Evolutionary conservation across 2,329 filamentous ascomycete genomes (phyloP).

Genomic region (Didymellaceae sp.): DNA sequence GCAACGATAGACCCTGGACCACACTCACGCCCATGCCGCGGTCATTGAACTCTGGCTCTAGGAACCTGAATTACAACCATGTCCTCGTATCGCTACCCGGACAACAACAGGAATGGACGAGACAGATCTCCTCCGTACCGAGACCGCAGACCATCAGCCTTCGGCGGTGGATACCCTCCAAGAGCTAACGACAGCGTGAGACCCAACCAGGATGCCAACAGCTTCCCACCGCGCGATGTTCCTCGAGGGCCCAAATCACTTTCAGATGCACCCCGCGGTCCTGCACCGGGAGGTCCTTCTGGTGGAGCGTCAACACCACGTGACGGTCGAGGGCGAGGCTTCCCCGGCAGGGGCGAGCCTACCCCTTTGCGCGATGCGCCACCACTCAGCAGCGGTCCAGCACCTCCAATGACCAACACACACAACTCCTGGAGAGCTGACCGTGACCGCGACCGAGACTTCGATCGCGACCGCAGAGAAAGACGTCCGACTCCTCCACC

Average conservation of each 20-base stretch:
- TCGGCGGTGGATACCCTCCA: conserved; percentile 61
- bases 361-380: conserved; percentile 64
- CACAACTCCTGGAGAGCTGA: conserved; percentile 62
- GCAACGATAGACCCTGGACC: not conserved
- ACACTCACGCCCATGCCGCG: conserved; percentile 9
- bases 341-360: conserved; percentile 65
- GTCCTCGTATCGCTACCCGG: conserved; percentile 46
- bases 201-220: conserved; percentile 36
- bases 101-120: conserved; percentile 49
- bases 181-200: conserved; percentile 48
- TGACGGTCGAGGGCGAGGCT: conserved; percentile 64
- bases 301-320: conserved; percentile 58
- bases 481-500: conserved; percentile 66
- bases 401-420: conserved; percentile 40
- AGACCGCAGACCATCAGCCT: conserved; percentile 71
- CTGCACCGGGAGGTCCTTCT: conserved; percentile 39
- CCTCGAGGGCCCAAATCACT: conserved; percentile 83
- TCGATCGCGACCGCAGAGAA: conserved; percentile 63
- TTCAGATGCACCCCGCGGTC: conserved; percentile 64
- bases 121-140: conserved; percentile 62
- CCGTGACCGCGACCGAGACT: conserved; percentile 60
- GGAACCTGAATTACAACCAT: conserved; percentile 24
- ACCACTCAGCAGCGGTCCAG: conserved; percentile 50
- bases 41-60: not conserved
- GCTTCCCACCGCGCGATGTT: conserved; percentile 61